Base-by-base conservation (phyloP, 768 basidiomycete species). In the Macrolepiota albuminosa region DNA sequence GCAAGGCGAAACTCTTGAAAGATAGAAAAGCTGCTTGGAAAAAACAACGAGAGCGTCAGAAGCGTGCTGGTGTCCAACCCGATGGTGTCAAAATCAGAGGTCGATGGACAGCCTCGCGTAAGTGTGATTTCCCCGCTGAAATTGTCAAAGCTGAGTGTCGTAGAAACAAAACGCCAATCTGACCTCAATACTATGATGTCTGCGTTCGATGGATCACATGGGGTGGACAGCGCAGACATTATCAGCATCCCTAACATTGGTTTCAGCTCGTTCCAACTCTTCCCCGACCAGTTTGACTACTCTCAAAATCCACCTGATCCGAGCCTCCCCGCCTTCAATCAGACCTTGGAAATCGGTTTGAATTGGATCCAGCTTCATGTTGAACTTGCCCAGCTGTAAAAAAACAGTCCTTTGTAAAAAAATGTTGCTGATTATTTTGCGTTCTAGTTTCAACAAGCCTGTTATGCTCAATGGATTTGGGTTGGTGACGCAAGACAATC, bases 221-320 rank as follows among this genome's bases (percentile, higher is more conserved):
- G 86, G 37, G 84, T 88, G 21, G 87, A 89, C 67, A 83, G 80
- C 57, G 81, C 85, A 64, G 87, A 88, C 61, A 84, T 89, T 54
- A 61, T 78, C 57, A 81, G 71, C 61, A 84, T 85, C 58, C 82
- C 83, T 0, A 43, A 79, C 11, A 82, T 89, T 61, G 81, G 78
- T 6, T 87, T 86, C 63, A 72, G 77, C 36, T 76, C 83, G 18
- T 86, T 86, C 77, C 84, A 82, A 59, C 63, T 87, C 29, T 88
- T 88, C 78, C 87, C 88, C 21, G 86, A 89, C 66, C 88, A 89
- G 68, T 78, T 82, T 61, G 67, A 70, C 40, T 88, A 87, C 63
- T 6, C 52, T 7, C 36, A 53, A 34, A 80, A 72, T 34, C 59
- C 76, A 26, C 65, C 69, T 31, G 83, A 86, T 67, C 79, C 82